Percentiles rank a stretch among this genome's conserved stretches.
Conservation (phyloP, 495 filamentous ascomycete species). For the Annulohypoxylon maeteangense region DNA sequence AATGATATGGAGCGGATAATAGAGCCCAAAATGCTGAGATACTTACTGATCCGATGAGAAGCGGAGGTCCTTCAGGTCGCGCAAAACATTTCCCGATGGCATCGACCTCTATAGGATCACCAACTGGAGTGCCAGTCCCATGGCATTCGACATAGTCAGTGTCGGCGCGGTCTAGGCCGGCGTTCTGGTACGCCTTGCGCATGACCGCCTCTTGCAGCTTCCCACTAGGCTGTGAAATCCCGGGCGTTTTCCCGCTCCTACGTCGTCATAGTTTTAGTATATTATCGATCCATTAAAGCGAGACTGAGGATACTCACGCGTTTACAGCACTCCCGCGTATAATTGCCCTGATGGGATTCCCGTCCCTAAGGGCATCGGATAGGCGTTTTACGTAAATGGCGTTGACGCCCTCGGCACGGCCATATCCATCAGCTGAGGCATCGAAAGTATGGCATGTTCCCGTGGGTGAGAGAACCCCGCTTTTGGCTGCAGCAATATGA, state of each 20-base stretch:
- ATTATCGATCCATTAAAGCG: neutral
- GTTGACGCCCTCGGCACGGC: slow-evolving; percentile 42
- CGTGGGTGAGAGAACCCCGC: slow-evolving; percentile 57
- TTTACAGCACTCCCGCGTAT: slow-evolving; percentile 60
- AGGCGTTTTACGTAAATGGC: slow-evolving; percentile 59
- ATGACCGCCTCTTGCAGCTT: slow-evolving; percentile 59
- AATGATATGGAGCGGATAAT: no score
- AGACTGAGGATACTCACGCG: slow-evolving; percentile 25
- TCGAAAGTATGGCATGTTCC: slow-evolving; percentile 60
- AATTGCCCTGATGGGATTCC: slow-evolving; percentile 59
- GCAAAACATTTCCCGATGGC: neutral
- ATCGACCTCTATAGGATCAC: slow-evolving; percentile 59
- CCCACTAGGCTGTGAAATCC: slow-evolving; percentile 58
- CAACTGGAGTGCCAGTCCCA: slow-evolving; percentile 63
- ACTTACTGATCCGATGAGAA: slow-evolving; percentile 31
- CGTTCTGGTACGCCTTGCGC: slow-evolving; percentile 49
- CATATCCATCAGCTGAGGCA: slow-evolving; percentile 46
- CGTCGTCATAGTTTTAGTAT: slow-evolving; percentile 18
- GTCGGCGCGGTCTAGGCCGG: slow-evolving; percentile 46
- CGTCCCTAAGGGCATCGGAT: slow-evolving; percentile 54
- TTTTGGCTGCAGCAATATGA: slow-evolving; percentile 49
- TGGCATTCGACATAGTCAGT: slow-evolving; percentile 62
- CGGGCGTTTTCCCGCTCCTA: slow-evolving; percentile 55
- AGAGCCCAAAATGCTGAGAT: no score
- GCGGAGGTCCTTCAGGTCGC: neutral